phyloP scores from a whole-genome alignment of 495 filamentous ascomycete genomes.

The Aspergillus bridgeri region DNA sequence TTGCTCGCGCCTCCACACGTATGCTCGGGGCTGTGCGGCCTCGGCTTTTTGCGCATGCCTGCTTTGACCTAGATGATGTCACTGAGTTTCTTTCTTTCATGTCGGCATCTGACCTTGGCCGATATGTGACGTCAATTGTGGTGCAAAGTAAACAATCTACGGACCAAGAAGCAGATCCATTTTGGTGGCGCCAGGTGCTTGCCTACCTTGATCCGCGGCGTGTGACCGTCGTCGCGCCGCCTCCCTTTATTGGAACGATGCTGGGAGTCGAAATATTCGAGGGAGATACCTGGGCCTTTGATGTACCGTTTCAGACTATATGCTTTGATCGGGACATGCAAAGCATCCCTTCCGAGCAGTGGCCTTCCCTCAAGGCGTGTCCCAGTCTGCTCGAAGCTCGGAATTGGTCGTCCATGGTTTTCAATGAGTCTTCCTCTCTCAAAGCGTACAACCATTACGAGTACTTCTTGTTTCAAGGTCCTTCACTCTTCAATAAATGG shows the following conservation, averaged over 20 bases:
- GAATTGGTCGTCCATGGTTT: constrained; percentile 33
- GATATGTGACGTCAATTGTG: constrained; percentile 33
- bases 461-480: constrained; percentile 38
- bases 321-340: constrained; percentile 22
- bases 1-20: constrained; percentile 25
- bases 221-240: constrained; percentile 36
- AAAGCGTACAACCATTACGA: constrained; percentile 45
- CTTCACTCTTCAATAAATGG: constrained; percentile 36
- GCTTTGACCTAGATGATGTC: constrained; percentile 27
- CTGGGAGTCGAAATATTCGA: constrained; percentile 28
- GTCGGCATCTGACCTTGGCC: constrained; percentile 18
- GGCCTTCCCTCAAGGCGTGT: constrained; percentile 12
- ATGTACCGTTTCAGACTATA: constrained; percentile 33
- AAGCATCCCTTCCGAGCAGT: background rate
- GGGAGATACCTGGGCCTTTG: constrained; percentile 41
- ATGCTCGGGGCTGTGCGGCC: constrained; percentile 30
- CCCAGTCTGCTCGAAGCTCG: constrained; percentile 22
- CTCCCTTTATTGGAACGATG: constrained; percentile 29
- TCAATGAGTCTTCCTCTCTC: constrained; percentile 42
- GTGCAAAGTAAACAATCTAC: constrained; percentile 15
- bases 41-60: constrained; percentile 32
- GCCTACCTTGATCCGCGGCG: constrained; percentile 26
- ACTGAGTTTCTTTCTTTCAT: constrained; percentile 30
- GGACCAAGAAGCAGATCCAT: constrained; percentile 16
- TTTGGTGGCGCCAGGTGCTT: constrained; percentile 35